phyloP scores from a whole-genome alignment of 495 filamentous ascomycete genomes.

The Xylaria longipes region DNA sequence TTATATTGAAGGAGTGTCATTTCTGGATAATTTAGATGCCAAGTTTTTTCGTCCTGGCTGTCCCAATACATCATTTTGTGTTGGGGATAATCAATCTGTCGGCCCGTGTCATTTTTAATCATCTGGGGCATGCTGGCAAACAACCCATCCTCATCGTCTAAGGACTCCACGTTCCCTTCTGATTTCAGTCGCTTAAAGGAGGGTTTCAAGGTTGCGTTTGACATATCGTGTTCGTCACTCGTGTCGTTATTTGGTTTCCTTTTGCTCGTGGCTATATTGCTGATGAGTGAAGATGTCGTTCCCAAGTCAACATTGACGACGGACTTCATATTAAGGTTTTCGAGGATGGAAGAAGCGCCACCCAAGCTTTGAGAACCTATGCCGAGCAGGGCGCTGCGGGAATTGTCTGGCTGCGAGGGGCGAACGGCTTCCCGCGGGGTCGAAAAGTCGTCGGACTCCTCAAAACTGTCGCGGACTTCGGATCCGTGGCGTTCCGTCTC shows the following conservation, averaged over 20 bases:
- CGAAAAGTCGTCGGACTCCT: conserved; percentile 42
- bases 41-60: conserved; percentile 52
- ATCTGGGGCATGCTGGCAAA: conserved; percentile 48
- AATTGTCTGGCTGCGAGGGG: conserved; percentile 34
- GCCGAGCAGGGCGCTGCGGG: conserved; percentile 46
- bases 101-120: conserved; percentile 40
- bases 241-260: conserved; percentile 49
- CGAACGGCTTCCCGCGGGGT: conserved; percentile 41
- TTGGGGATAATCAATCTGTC: conserved; percentile 57
- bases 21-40: conserved; percentile 60
- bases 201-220: conserved; percentile 36
- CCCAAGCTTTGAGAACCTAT: conserved; percentile 52
- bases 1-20: conserved; percentile 59
- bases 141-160: conserved; percentile 43
- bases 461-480: conserved; percentile 53
- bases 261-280: conserved; percentile 51
- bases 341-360: conserved; percentile 50
- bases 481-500: conserved; percentile 43
- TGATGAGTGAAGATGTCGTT: conserved; percentile 25
- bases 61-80: conserved; percentile 59
- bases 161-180: conserved; percentile 32
- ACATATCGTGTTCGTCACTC: conserved; percentile 44
- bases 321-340: conserved; percentile 52
- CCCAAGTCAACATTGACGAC: conserved; percentile 28
- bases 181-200: conserved; percentile 56